Evolutionary conservation across 169 alveolate species (phyloP).

Genomic region (Plasmodium blacklocki): DNA sequence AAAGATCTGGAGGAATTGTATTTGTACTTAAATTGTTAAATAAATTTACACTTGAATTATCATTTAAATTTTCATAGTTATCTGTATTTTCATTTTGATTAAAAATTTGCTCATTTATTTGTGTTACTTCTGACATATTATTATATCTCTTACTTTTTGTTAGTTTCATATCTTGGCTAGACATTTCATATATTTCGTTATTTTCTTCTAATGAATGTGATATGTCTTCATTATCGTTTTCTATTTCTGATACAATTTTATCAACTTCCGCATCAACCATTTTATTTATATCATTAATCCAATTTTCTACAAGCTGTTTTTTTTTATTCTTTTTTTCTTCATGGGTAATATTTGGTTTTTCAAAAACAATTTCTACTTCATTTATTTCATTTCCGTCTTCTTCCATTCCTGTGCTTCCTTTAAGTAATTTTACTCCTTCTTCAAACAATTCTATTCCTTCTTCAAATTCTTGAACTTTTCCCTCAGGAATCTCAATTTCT

Average conservation of each 20-base stretch:
- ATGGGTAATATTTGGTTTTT: conserved; percentile 4
- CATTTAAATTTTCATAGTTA: not conserved
- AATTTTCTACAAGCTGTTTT: conserved; percentile 15
- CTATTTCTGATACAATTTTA: conserved; percentile 26
- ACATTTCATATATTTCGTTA: no score
- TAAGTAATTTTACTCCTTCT: conserved; percentile 43
- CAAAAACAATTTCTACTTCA: conserved; percentile 40
- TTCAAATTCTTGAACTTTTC: conserved; percentile 22
- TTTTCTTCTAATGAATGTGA: no score
- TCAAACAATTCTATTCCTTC: conserved; percentile 39
- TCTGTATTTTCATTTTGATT: not conserved
- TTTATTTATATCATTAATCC: conserved; percentile 25
- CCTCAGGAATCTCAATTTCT: conserved; percentile 36
- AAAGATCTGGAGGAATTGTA: no score
- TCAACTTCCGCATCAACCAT: conserved; percentile 11
- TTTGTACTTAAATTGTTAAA: no score
- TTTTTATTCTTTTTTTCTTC: not conserved
- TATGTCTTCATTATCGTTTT: not conserved
- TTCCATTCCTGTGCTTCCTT: conserved; percentile 3
- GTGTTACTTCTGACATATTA: not conserved
- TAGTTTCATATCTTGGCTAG: not conserved
- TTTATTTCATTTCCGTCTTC: conserved; percentile 16
- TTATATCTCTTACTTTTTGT: not conserved
- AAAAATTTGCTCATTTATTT: not conserved
- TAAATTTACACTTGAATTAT: no score